Base-by-base conservation (phyloP, 805 yeast genomes). In the Lachancea cidri region DNA sequence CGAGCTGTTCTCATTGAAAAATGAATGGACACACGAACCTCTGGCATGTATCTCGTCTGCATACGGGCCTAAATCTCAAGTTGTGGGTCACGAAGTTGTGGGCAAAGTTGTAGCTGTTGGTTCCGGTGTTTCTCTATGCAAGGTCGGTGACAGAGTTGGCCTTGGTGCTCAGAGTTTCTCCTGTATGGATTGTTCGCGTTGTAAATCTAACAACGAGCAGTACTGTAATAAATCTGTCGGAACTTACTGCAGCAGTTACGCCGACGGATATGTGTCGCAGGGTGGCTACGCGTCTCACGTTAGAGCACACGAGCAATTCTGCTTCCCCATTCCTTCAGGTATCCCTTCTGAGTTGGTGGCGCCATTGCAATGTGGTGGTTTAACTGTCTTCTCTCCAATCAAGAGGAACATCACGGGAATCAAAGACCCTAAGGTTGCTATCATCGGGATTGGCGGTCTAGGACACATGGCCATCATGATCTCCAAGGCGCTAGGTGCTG, bases 321-420 rank as follows among this genome's bases (percentile, higher is more conserved):
- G 72, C 2, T 72, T 83, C 65, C 77, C 77, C 35, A 73, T 83
- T 44, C 89, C 91, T 34, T 75, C 74, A 11, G 60, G 51, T 13
- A 53, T 79, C 32, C 67, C 73, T 29, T 67, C 76, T 34, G 74
- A 70, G 27, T 65, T 69, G 19, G 86, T 78, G 20, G 88, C 87
- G 3, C 88, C 89, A 39, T 65, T 83, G 65, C 64, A 82, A 66
- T 83, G 91, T 68, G 91, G 86, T 42, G 91, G 91, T 41, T 66
- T 81, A 57, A 83, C 91, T 9, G 80, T 77, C 11, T 83, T 67
- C 65, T 74, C 85, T 5, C 91, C 91, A 41, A 62, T 83, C 50
- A 66, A 73, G 44, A 70, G 81, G 60, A 49, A 46, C 37, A 43
- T 62, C 35, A 39, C 55, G 6, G 52, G 52, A 4, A 49, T 58